Conservation (phyloP, 371 early-diverging fungal genomes). For the Apophysomyces variabilis region DNA sequence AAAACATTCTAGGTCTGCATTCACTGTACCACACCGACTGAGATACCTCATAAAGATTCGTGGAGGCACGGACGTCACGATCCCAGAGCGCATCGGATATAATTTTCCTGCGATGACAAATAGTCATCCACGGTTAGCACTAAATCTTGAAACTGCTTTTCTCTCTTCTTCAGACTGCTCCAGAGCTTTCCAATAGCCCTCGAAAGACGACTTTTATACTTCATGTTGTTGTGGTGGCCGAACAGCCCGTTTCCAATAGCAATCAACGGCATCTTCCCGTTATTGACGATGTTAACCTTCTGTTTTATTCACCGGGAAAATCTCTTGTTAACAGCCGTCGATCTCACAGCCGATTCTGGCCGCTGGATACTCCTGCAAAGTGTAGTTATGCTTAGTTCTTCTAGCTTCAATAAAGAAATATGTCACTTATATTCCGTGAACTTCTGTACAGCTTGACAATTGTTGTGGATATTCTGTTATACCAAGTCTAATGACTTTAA, state of each 20-base stretch:
- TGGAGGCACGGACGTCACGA: too few species aligned
- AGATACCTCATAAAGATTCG: too few species aligned
- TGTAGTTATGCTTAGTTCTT: not conserved
- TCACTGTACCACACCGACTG: too few species aligned
- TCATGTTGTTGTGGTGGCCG: not conserved
- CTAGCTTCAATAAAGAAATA: not conserved
- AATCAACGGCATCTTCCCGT: not conserved
- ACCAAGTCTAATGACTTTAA: too few species aligned
- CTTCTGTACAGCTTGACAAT: not conserved
- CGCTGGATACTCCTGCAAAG: not conserved
- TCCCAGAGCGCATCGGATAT: too few species aligned
- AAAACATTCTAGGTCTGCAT: too few species aligned
- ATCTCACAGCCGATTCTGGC: not conserved
- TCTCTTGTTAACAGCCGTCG: not conserved
- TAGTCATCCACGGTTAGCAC: not conserved
- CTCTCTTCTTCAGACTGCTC: not conserved
- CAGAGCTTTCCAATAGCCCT: not conserved
- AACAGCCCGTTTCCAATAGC: not conserved
- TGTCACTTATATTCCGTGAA: not conserved
- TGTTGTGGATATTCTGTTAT: not conserved
- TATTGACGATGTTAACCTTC: not conserved
- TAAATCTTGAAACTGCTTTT: not conserved
- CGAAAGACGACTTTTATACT: not conserved
- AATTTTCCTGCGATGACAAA: not conserved
- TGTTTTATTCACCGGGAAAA: not conserved